A percentile compares a stretch with the other conserved stretches of the same genome.
Evolutionary conservation across 1,284 basidiomycete genomes (phyloP).

Genomic region (Cryptococcus maquisensis): DNA sequence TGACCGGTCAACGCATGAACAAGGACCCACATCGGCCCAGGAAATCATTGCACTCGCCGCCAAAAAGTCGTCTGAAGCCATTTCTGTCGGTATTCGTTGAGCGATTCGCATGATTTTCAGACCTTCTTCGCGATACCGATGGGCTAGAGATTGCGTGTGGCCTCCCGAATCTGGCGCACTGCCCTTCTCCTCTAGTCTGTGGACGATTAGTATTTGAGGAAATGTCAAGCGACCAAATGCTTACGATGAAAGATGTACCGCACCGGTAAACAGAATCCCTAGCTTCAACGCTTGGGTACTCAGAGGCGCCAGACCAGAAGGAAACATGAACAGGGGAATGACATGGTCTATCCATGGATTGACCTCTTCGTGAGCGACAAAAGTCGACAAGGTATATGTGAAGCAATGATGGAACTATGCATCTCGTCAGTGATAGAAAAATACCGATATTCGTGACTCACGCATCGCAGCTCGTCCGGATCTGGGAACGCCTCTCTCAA

Average conservation of each 20-base stretch:
- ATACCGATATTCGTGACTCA: conserved; percentile 9
- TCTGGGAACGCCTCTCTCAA: conserved; percentile 28
- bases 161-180: conserved; percentile 4
- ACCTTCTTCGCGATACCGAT: conserved; percentile 22
- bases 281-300: conserved; percentile 29
- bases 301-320: conserved; percentile 23
- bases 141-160: conserved; percentile 17
- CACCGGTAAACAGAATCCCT: conserved; percentile 34
- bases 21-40: conserved; percentile 26
- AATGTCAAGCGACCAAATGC: neutral
- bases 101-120: conserved; percentile 30
- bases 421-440: neutral
- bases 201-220: neutral
- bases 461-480: conserved; percentile 35
- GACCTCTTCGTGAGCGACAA: conserved; percentile 34
- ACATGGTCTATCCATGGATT: conserved; percentile 42
- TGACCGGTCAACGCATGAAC: neutral
- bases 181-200: conserved; percentile 16
- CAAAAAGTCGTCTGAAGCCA: conserved; percentile 31
- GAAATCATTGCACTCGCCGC: conserved; percentile 25
- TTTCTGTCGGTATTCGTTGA: conserved; percentile 16
- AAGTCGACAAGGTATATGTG: conserved; percentile 39
- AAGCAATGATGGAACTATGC: conserved; percentile 40
- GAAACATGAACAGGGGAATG: conserved; percentile 36
- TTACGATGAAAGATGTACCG: conserved; percentile 28